These are phyloP conservation scores for Biscogniauxia mediterranea DNA, from an alignment of 2,329 filamentous ascomycete genomes.

Conservation along the genomic window DNA sequence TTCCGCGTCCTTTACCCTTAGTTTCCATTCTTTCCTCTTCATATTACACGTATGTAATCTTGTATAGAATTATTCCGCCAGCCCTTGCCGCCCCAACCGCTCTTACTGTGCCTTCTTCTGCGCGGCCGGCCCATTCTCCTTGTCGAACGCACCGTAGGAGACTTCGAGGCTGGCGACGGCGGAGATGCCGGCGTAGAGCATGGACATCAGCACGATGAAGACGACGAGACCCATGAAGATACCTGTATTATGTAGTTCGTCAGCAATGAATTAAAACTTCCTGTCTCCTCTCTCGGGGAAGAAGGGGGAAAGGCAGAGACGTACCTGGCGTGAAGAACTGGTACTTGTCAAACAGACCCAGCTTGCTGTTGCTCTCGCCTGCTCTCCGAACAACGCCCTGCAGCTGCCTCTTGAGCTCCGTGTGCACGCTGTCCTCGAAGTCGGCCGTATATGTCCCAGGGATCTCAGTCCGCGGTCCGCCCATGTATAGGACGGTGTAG, in stretches of 20 bases:
- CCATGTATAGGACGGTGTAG: conserved; percentile 77
- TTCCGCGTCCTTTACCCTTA: too few species aligned
- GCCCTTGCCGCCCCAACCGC: too few species aligned
- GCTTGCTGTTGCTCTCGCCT: conserved; percentile 42
- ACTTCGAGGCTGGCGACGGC: conserved; percentile 81
- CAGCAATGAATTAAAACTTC: not conserved
- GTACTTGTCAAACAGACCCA: conserved; percentile 83
- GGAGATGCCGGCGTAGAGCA: conserved; percentile 74
- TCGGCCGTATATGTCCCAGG: conserved; percentile 61
- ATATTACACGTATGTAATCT: not conserved
- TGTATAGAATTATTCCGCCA: not conserved
- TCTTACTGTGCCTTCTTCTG: conserved; percentile 73
- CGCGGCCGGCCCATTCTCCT: conserved; percentile 85
- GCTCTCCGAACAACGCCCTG: conserved; percentile 34
- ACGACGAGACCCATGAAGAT: conserved; percentile 85
- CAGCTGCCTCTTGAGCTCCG: conserved; percentile 68
- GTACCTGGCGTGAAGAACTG: conserved; percentile 88
- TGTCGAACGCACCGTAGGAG: conserved; percentile 92
- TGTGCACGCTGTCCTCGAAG: conserved; percentile 62
- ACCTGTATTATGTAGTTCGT: conserved; percentile 48
- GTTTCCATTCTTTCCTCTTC: not conserved
- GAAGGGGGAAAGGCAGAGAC: conserved; percentile 26
- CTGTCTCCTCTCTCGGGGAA: not conserved
- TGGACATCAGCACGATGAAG: conserved; percentile 67
- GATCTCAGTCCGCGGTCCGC: conserved; percentile 51